These are phyloP conservation scores for Coniferiporia sulphurascens DNA, from an alignment of 1,284 basidiomycete genomes.

Conservation along the genomic window DNA sequence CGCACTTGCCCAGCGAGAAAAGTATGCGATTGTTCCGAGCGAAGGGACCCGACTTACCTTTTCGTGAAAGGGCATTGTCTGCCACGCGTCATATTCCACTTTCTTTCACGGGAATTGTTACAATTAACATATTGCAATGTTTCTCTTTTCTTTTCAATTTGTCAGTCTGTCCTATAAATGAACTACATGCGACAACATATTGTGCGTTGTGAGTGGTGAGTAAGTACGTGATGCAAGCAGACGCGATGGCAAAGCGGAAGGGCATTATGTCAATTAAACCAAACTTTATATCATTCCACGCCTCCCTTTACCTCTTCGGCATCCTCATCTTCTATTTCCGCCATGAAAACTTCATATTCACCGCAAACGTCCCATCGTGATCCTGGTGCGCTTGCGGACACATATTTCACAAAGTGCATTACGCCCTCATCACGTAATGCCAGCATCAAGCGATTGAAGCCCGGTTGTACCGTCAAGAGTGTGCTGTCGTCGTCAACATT, in stretches of 20 bases:
- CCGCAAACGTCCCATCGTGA: conserved; percentile 88
- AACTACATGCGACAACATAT: no score
- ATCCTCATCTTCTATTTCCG: conserved; percentile 31
- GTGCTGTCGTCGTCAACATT: conserved; percentile 80
- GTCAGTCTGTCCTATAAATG: no score
- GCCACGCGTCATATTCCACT: no score
- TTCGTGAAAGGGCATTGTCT: background rate
- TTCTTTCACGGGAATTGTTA: no score
- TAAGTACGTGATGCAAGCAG: no score
- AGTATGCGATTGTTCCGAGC: conserved; percentile 75
- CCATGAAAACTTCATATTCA: conserved; percentile 73
- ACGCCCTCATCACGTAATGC: conserved; percentile 92
- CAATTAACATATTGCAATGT: background rate
- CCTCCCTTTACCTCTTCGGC: background rate
- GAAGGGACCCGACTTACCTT: conserved; percentile 86
- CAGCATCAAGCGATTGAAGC: conserved; percentile 87
- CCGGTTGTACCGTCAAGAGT: conserved; percentile 83
- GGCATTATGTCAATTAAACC: no score
- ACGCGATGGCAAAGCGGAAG: no score
- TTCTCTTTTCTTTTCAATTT: conserved; percentile 4
- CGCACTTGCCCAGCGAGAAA: conserved; percentile 83
- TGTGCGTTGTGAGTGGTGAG: no score
- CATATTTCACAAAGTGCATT: conserved; percentile 91
- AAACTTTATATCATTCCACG: no score
- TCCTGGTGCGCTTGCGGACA: conserved; percentile 81